These are phyloP conservation scores for Cotoneaster glaucophyllus DNA, from an alignment of 306 rosid genomes.

Conservation along the genomic window DNA sequence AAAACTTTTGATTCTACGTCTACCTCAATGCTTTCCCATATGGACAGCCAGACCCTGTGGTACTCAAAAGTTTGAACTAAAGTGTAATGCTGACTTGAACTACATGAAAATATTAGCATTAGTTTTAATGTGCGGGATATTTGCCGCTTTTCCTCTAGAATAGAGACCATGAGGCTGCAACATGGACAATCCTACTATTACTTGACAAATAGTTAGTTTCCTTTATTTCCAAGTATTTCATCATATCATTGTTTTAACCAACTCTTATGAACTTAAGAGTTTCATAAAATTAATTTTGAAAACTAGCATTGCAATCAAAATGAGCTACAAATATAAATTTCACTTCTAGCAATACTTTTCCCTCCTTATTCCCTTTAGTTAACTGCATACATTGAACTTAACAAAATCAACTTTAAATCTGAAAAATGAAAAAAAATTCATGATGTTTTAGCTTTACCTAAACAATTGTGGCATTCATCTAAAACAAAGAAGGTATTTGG, in stretches of 20 bases:
- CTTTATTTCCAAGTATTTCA: neutral
- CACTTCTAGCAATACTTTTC: no score
- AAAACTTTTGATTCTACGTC: no score
- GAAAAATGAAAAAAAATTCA: neutral
- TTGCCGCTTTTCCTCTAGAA: neutral
- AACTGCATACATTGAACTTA: no score
- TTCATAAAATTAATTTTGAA: no score
- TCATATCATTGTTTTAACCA: neutral
- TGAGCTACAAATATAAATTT: no score
- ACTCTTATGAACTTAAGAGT: neutral
- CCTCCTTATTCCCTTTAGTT: no score
- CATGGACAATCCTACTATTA: neutral
- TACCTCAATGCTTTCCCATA: no score
- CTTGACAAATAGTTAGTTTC: neutral
- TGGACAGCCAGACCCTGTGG: no score
- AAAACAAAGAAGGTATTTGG: neutral
- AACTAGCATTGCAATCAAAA: neutral
- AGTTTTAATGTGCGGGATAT: neutral
- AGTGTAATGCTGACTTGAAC: no score
- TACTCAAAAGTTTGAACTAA: neutral
- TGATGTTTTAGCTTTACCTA: neutral
- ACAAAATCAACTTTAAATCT: no score
- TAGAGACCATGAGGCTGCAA: neutral
- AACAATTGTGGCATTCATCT: neutral
- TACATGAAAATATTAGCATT: neutral